A percentile compares a stretch with the other conserved stretches of the same genome.
Evolutionary conservation across 345 rosid genomes (phyloP).

Genomic region (Brassica incana): DNA sequence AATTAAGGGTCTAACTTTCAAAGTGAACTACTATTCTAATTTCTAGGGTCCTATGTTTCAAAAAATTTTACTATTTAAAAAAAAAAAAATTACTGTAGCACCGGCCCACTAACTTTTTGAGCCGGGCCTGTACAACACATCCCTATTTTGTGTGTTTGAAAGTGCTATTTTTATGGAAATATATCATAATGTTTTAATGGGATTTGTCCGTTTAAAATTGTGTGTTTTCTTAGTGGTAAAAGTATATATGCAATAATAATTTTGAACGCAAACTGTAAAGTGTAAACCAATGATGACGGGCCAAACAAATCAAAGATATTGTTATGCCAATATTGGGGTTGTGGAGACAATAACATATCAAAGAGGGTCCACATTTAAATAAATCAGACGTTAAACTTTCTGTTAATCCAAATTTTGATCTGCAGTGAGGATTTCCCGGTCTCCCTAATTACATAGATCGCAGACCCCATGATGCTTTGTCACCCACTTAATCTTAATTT

Average conservation of each 20-base stretch:
- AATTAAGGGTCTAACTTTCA: too few species aligned
- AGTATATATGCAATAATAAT: constrained; percentile 16
- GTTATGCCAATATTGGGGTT: constrained; percentile 21
- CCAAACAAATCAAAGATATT: not conserved
- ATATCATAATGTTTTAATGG: too few species aligned
- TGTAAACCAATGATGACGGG: constrained; percentile 19
- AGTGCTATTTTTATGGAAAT: too few species aligned
- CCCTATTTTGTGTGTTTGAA: too few species aligned
- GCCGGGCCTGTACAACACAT: too few species aligned
- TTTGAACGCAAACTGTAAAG: constrained; percentile 17
- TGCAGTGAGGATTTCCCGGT: constrained; percentile 25
- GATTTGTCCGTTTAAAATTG: too few species aligned
- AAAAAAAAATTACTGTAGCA: too few species aligned
- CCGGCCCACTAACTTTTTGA: too few species aligned
- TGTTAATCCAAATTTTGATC: constrained; percentile 11
- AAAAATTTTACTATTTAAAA: too few species aligned
- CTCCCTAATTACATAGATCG: constrained; percentile 10
- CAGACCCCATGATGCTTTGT: constrained; percentile 40
- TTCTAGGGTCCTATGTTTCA: too few species aligned
- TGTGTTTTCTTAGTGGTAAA: not conserved
- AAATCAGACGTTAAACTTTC: constrained; percentile 11
- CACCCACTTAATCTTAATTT: constrained; percentile 25
- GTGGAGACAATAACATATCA: constrained; percentile 27
- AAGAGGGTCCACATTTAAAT: constrained; percentile 33
- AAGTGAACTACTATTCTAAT: too few species aligned